Evolutionary conservation across 257 asterid genomes (phyloP).

Genomic region (Forsythia viridissima): DNA sequence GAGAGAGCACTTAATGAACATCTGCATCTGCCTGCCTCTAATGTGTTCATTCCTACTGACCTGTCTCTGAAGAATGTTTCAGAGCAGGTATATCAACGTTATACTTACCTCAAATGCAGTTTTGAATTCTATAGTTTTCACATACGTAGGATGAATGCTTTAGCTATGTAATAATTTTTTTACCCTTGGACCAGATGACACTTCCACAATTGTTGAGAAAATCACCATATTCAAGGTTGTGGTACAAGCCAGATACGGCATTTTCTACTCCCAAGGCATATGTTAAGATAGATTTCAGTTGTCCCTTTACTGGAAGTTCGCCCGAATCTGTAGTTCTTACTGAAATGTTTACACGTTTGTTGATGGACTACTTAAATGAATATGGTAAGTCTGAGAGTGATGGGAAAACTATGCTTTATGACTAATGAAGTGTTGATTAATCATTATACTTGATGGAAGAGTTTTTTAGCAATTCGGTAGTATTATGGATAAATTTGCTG

Average conservation of each 20-base stretch:
- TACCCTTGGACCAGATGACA: slow-evolving; percentile 53
- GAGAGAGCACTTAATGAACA: slow-evolving; percentile 62
- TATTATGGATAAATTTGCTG: neutral
- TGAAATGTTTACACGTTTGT: slow-evolving; percentile 74
- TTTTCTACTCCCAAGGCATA: slow-evolving; percentile 90
- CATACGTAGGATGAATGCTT: slow-evolving; percentile 18
- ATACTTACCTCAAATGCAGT: slow-evolving; percentile 15
- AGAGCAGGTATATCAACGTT: slow-evolving; percentile 51
- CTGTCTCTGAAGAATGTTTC: slow-evolving; percentile 67
- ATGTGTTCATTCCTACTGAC: slow-evolving; percentile 92
- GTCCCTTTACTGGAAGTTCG: slow-evolving; percentile 82
- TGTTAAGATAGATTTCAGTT: slow-evolving; percentile 80
- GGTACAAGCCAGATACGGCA: slow-evolving; percentile 91
- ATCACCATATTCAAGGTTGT: slow-evolving; percentile 80
- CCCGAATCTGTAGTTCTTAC: slow-evolving; percentile 89
- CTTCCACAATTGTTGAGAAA: slow-evolving; percentile 72
- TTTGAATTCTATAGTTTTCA: slow-evolving; percentile 14
- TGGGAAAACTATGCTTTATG: slow-evolving; percentile 5
- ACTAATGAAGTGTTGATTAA: neutral
- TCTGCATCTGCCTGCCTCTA: slow-evolving; percentile 75
- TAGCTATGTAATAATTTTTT: slow-evolving; percentile 29
- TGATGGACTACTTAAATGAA: slow-evolving; percentile 96
- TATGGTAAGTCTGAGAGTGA: slow-evolving; percentile 57
- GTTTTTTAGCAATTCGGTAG: neutral
- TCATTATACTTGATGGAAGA: neutral